Base-by-base conservation (phyloP, 306 rosid species). In the Citrullus mucosospermus region DNA sequence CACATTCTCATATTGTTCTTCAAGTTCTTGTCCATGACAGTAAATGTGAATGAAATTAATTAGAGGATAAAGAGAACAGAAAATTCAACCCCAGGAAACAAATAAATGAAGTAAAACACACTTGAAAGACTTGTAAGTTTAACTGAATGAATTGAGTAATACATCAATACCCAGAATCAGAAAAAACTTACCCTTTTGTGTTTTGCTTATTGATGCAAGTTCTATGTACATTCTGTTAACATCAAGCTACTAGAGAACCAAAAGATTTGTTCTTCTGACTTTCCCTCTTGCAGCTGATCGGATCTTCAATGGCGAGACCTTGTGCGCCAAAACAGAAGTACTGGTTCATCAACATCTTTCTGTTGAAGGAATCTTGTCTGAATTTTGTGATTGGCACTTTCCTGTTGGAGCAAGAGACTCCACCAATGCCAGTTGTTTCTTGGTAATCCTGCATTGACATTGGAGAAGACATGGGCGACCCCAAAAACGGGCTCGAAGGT, bases 271-370 rank as follows among this genome's bases (percentile, higher is more conserved):
- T 78, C 76, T 78, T 79, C 56, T 78, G 83, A 72, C 79, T 80
- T 76, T 85, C 46, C 78, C 82, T 78, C 34, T 81, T 82, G 83
- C 85, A 85, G 82, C 83, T 75, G 81, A 81, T 61, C 55, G 92
- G 78, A 77, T 87, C 89, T 66, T 91, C 86, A 61, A 74, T 78
- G 0, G 81, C 82, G 20, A 88, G 67, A 51, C 87, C 92, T 48
- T 91, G 93, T 39, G 97, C 89, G 28, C 96, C 97, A 73, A 93
- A 87, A 75, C 90, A 83, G 71, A 91, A 80, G 81, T 87, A 91
- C 22, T 81, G 80, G 82, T 88, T 91, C 91, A 91, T 91, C 84
- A 90, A 13, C 85, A 90, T 16, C 85, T 85, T 83, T 87, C 85
- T 88, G 53, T 84, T 67, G 77, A 86, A 79, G 46, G 92, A 89